Percentiles rank a stretch among this genome's conserved stretches.
Conservation (phyloP, 495 filamentous ascomycete genomes). For the Penicillium riverlandense region DNA sequence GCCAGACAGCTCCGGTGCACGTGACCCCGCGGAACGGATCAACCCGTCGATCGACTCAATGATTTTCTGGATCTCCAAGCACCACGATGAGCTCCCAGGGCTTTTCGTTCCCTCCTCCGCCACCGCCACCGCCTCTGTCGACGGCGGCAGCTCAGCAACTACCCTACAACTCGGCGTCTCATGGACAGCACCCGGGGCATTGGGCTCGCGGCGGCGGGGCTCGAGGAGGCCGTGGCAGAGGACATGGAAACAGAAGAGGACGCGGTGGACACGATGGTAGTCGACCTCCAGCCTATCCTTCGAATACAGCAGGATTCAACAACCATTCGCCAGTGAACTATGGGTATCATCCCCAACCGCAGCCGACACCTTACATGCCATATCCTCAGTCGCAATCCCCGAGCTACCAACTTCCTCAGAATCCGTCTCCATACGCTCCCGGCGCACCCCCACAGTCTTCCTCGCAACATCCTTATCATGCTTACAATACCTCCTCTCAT, state of each 20-base stretch:
- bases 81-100: slow-evolving; percentile 37
- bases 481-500: no score
- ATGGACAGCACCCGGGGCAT: slow-evolving; percentile 29
- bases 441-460: slow-evolving; percentile 17
- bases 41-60: no score
- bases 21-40: not conserved
- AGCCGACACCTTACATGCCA: slow-evolving; percentile 18
- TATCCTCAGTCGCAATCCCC: slow-evolving; percentile 17
- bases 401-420: slow-evolving; percentile 19
- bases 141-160: slow-evolving; percentile 16
- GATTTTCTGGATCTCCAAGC: slow-evolving; percentile 12
- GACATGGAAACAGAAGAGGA: slow-evolving; percentile 45
- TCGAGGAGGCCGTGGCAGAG: slow-evolving; percentile 37
- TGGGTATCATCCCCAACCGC: slow-evolving; percentile 23
- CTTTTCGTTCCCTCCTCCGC: slow-evolving; percentile 47
- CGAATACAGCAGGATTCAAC: slow-evolving; percentile 16
- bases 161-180: slow-evolving; percentile 19
- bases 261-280: slow-evolving; percentile 40
- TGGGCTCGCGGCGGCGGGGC: slow-evolving; percentile 17
- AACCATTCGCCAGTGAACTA: slow-evolving; percentile 24
- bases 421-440: slow-evolving; percentile 16
- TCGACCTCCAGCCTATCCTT: slow-evolving; percentile 13
- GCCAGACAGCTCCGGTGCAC: not conserved
- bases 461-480: slow-evolving; percentile 12
- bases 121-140: slow-evolving; percentile 32